phyloP scores from a whole-genome alignment of 805 yeast genomes.

The Metschnikowia sp. region DNA sequence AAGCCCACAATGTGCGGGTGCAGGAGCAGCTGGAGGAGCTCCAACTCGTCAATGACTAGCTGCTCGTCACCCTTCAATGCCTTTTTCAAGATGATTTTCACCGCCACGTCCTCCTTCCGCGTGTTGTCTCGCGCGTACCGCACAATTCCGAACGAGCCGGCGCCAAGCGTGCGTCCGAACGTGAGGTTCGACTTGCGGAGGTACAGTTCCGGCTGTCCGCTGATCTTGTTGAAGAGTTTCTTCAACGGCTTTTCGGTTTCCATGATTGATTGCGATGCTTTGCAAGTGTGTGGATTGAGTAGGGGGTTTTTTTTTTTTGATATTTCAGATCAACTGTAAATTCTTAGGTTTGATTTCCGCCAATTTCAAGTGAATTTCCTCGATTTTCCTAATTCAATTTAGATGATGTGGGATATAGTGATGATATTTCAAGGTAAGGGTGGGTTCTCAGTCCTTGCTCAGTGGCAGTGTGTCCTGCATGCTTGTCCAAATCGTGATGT shows the following conservation, averaged over 20 bases:
- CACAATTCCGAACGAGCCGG: slow-evolving; percentile 94
- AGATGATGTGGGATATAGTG: too few relatives aligned
- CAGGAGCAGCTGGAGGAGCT: slow-evolving; percentile 58
- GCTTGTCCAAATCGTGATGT: background rate
- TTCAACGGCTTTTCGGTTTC: slow-evolving; percentile 18
- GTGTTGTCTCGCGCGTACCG: slow-evolving; percentile 59
- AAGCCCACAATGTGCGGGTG: slow-evolving; percentile 90
- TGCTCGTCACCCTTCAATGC: slow-evolving; percentile 76
- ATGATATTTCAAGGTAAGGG: too few relatives aligned
- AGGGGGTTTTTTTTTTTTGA: too few relatives aligned
- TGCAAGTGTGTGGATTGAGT: background rate
- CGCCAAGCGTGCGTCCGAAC: slow-evolving; percentile 84
- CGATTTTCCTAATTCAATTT: too few relatives aligned
- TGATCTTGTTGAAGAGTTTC: slow-evolving; percentile 49
- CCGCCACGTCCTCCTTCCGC: slow-evolving; percentile 72
- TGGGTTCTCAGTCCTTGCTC: background rate
- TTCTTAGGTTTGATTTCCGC: too few relatives aligned
- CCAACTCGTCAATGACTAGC: slow-evolving; percentile 75
- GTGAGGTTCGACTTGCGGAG: slow-evolving; percentile 64
- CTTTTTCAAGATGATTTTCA: slow-evolving; percentile 84
- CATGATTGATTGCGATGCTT: background rate
- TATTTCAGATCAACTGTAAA: too few relatives aligned
- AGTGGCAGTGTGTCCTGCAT: background rate
- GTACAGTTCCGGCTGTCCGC: slow-evolving; percentile 73
- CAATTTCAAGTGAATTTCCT: too few relatives aligned